Evolutionary conservation across 2,329 filamentous ascomycete species (phyloP).

Genomic region (Teratosphaeria epicoccoides): DNA sequence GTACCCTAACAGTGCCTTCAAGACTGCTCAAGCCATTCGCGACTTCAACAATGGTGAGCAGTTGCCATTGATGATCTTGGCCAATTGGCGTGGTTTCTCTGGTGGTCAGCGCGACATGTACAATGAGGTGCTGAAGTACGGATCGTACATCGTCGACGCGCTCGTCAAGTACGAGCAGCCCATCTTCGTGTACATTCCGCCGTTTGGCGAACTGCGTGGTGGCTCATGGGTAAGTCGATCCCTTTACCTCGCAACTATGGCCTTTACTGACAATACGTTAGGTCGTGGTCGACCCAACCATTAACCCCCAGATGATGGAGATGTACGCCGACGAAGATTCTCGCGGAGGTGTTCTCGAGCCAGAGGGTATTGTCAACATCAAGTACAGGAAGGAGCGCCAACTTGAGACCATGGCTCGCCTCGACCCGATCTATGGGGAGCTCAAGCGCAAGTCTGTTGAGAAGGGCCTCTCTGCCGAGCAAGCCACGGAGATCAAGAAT

Average conservation of each 20-base stretch:
- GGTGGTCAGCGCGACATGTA: conserved; percentile 99
- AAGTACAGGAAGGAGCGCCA: conserved; percentile 98
- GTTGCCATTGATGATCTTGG: conserved; percentile 94
- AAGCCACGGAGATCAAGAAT: conserved; percentile 67
- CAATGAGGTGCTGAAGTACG: conserved; percentile 99
- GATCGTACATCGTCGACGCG: conserved; percentile 96
- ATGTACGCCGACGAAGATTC: conserved; percentile 97
- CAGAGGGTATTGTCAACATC: conserved; percentile 96
- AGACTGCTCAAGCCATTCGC: conserved; percentile 96
- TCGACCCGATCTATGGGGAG: conserved; percentile 71
- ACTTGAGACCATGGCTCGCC: conserved; percentile 90
- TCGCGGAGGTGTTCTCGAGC: conserved; percentile 93
- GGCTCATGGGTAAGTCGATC: conserved; percentile 69
- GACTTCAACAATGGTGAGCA: conserved; percentile 99
- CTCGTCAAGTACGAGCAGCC: conserved; percentile 98
- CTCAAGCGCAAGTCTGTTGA: conserved; percentile 70
- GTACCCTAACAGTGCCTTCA: conserved; percentile 99
- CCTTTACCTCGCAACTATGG: neutral
- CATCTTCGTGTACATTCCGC: conserved; percentile 97
- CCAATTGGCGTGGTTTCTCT: conserved; percentile 99
- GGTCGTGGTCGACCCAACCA: conserved; percentile 96
- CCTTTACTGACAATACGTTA: conserved; percentile 27
- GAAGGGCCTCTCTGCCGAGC: conserved; percentile 57
- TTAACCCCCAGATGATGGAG: conserved; percentile 94
- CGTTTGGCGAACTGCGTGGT: conserved; percentile 91